Base-by-base conservation (phyloP, 2,329 filamentous ascomycete species). In the Endothia cerciana region DNA sequence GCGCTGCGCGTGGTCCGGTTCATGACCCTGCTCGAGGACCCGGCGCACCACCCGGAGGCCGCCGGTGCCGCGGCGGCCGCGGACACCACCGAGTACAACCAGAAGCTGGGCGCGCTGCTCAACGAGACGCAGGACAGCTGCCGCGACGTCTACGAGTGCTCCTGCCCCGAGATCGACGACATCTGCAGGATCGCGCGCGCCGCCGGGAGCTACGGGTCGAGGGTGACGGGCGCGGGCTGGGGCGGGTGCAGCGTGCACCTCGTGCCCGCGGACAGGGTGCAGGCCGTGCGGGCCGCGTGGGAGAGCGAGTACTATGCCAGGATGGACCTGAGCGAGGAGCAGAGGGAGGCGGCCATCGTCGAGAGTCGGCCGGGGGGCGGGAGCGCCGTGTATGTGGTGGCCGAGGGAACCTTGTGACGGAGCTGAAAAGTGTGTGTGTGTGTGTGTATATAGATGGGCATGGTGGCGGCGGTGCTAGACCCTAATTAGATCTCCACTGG, bases 241-340 rank as follows among this genome's bases (percentile, higher is more conserved):
- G 95, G 95, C 68, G 95, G 95, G 2, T 98, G 95, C 80, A 95
- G 88, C 68, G 94, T 99, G 65, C 95, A 99, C 80, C 85, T 99
- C 65, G 91, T 98, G 62, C 91, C 94, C 0, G 91, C 88, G 65
- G 86, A 93, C 73, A 94, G 91, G 78, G 91, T 97, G 0, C 88
- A 90, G 5, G 86, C 82, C 33, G 91, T 99, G 28, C 92, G 87
- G 76, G 83, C 86, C 73, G 92, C 92, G 5, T 88, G 95, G 85
- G 87, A 91, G 72, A 85, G 85, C 69, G 88, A 93, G 74, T 99
- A 98, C 77, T 98, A 96, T 77, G 80, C 85, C 64, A 91, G 90
- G 81, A 85, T 85, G 71, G 74, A 82, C 6, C 73, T 89, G 68
- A 90, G 83, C 0, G 84, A 87, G 28, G 91, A 95, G 79, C 91